Base-by-base conservation (phyloP, 139 green algal genomes). In the Closterium sp. region DNA sequence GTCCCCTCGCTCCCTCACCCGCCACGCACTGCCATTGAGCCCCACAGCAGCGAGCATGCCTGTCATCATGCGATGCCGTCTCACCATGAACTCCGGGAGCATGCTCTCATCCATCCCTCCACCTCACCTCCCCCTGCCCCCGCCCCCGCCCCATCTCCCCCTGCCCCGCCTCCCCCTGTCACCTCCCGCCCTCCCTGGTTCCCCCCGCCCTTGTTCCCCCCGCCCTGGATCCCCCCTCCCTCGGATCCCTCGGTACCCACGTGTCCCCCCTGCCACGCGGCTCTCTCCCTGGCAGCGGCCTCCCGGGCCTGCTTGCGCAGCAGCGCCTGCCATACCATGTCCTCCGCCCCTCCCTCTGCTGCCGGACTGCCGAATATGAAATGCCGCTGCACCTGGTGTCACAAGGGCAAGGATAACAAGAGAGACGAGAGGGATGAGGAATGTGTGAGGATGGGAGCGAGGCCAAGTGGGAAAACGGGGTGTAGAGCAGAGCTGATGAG, bases 241-340 rank as follows among this genome's bases (percentile, higher is more conserved):
- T 7, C 42, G 42, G 42, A 7, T 73, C 50, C 50, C 9, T 22
- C 50, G 50, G 4, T 13, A 7, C 45, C 45, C 62, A 79, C 13
- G 17, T 79, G 62, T 0, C 62, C 62, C 62, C 62, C 62, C 62
- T 79, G 62, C 62, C 62, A 79, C 62, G 62, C 62, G 62, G 62
- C 62, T 24, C 62, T 79, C 62, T 79, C 62, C 19, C 62, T 79
- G 13, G 62, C 62, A 6, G 62, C 62, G 10, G 62, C 62, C 62
- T 79, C 62, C 62, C 62, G 1, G 62, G 62, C 17, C 62, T 27
- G 28, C 88, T 90, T 90, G n/a, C 88, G 88, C 29, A 28, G 38
- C 88, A 90, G 38, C 17, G 88, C 29, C 88, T 90, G 89, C 89
- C 89, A 92, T n/a, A 92, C 70, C 89, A 92, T 92, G 30, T 92